Conservation (phyloP, 495 filamentous ascomycete genomes). For the Beverwykella pulmonaria region DNA sequence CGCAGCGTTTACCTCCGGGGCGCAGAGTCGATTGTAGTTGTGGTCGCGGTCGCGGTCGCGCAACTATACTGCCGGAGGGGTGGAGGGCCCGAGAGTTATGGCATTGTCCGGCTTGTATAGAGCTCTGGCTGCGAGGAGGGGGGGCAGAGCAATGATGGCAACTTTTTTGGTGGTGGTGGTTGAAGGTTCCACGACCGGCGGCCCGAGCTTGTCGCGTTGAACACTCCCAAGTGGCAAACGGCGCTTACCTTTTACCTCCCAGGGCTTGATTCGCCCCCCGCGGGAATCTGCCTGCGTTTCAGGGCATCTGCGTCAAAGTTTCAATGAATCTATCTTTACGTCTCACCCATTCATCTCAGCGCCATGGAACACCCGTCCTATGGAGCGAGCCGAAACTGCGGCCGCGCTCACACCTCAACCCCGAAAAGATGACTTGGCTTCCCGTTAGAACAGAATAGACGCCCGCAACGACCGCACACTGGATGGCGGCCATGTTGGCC, state of each 20-base stretch:
- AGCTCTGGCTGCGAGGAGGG: not conserved
- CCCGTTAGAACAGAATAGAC: conserved; percentile 7
- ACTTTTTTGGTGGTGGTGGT: not conserved
- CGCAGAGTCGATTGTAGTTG: not conserved
- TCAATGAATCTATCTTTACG: conserved; percentile 7
- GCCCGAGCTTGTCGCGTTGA: not conserved
- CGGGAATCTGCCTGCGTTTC: not conserved
- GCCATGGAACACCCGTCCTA: not conserved
- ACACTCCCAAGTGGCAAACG: not conserved
- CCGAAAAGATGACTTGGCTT: conserved; percentile 14
- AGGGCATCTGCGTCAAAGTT: conserved; percentile 2
- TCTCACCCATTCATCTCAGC: conserved; percentile 28
- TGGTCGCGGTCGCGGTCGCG: not conserved
- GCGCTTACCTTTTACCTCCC: not conserved
- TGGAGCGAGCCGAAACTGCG: not conserved
- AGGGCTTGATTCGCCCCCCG: not conserved
- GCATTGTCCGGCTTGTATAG: not conserved
- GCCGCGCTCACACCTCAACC: conserved; percentile 1
- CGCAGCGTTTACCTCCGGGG: not conserved
- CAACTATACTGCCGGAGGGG: not conserved
- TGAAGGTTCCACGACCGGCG: not conserved
- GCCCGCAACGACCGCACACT: conserved; percentile 16
- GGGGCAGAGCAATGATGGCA: not conserved
- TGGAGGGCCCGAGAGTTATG: not conserved
- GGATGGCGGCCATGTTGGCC: conserved; percentile 7